A percentile compares a stretch with the other conserved stretches of the same genome.
Evolutionary conservation across 441 rosid genomes (phyloP).

Genomic region (Flueggea neowawraea): DNA sequence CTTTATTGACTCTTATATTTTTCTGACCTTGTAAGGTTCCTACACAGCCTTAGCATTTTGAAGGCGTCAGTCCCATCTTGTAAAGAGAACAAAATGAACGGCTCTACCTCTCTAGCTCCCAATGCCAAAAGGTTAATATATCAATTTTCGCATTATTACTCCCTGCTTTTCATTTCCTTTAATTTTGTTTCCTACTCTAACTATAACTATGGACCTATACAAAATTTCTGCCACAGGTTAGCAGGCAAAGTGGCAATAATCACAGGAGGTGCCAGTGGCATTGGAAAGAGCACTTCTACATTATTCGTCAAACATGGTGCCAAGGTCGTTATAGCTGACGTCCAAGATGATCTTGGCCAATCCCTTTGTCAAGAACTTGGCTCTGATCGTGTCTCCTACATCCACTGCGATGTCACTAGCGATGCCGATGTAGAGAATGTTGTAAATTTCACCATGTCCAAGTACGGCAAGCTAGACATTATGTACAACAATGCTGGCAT

Average conservation of each 20-base stretch:
- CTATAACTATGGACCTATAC: too few species aligned
- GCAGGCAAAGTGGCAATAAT: conserved; percentile 49
- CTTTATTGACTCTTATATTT: too few species aligned
- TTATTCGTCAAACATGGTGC: conserved; percentile 40
- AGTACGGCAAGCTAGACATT: conserved; percentile 37
- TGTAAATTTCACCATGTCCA: conserved; percentile 26
- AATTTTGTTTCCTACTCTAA: too few species aligned
- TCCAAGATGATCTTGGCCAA: conserved; percentile 38
- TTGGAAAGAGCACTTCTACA: conserved; percentile 33
- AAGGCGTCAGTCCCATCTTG: too few species aligned
- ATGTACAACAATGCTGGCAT: conserved; percentile 51
- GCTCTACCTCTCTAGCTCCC: too few species aligned
- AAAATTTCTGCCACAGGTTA: conserved; percentile 17
- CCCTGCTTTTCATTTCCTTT: too few species aligned
- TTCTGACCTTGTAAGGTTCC: too few species aligned
- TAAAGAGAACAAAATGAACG: too few species aligned
- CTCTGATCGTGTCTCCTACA: conserved; percentile 10
- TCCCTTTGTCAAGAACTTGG: conserved; percentile 17
- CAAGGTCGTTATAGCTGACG: conserved; percentile 37
- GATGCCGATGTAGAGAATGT: conserved; percentile 22
- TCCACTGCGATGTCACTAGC: conserved; percentile 29
- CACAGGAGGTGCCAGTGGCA: conserved; percentile 44
- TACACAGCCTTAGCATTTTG: too few species aligned
- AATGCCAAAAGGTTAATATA: too few species aligned
- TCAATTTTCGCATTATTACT: too few species aligned